Evolutionary conservation across 495 filamentous ascomycete species (phyloP).

Genomic region (Annulohypoxylon nitens): DNA sequence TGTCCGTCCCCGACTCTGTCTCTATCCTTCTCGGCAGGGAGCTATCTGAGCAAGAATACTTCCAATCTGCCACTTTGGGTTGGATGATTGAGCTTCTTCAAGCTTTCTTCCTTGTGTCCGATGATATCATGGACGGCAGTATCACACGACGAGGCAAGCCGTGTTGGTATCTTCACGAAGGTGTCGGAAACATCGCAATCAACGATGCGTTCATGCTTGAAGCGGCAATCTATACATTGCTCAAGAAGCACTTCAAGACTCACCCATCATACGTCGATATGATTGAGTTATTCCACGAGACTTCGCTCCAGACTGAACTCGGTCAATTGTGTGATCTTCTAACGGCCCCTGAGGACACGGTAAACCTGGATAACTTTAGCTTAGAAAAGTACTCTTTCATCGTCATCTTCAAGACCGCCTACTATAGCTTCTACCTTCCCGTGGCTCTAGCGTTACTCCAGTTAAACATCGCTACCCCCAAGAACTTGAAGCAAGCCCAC

Average conservation of each 20-base stretch:
- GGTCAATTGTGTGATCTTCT: conserved; percentile 95
- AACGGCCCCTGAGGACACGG: conserved; percentile 92
- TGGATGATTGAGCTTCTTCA: conserved; percentile 99
- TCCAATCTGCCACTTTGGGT: conserved; percentile 84
- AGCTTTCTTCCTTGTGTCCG: conserved; percentile 98
- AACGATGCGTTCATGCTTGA: conserved; percentile 99
- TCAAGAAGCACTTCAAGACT: conserved; percentile 91
- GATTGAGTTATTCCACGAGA: conserved; percentile 95
- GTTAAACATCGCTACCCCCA: conserved; percentile 80
- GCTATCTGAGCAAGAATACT: conserved; percentile 83
- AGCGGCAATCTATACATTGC: conserved; percentile 85
- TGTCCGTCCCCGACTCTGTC: conserved; percentile 94
- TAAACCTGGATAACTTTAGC: conserved; percentile 93
- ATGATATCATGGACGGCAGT: conserved; percentile 97
- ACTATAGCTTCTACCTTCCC: conserved; percentile 98
- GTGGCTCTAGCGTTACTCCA: conserved; percentile 91
- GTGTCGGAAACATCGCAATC: conserved; percentile 94
- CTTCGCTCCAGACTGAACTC: conserved; percentile 91
- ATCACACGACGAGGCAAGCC: conserved; percentile 93
- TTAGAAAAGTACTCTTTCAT: conserved; percentile 98
- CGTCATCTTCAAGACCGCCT: conserved; percentile 99
- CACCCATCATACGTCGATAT: conserved; percentile 90
- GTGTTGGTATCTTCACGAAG: conserved; percentile 92
- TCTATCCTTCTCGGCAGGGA: conserved; percentile 79
- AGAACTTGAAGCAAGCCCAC: conserved; percentile 86